Conservation (phyloP, 495 filamentous ascomycete species). For the Penicillium turbatum region DNA sequence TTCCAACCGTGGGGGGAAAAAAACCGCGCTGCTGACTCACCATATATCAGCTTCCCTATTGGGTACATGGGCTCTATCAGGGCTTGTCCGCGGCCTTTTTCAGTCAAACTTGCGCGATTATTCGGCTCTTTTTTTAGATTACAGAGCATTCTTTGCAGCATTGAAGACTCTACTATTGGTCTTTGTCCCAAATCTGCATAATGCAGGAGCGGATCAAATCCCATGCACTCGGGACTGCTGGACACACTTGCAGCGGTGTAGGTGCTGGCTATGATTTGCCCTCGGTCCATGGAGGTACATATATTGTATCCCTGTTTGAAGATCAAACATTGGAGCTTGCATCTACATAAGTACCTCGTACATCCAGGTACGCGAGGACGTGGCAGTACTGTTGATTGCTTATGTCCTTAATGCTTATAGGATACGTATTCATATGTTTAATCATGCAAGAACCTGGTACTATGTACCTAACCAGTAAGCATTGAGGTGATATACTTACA, state of each 20-base stretch:
- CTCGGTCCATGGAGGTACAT: too few relatives aligned
- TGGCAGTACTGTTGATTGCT: neutral
- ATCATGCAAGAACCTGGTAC: neutral
- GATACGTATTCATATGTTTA: neutral
- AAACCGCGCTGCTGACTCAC: conserved; percentile 3
- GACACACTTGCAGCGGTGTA: conserved; percentile 1
- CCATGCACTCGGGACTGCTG: neutral
- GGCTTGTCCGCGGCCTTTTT: neutral
- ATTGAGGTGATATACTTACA: neutral
- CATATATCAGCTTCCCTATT: neutral
- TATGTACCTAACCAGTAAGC: too few relatives aligned
- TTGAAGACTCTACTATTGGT: neutral
- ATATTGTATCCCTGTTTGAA: neutral
- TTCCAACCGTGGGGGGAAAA: neutral
- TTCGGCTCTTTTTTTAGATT: neutral
- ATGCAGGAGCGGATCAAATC: neutral
- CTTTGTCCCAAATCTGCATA: neutral
- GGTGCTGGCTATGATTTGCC: neutral
- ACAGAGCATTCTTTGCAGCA: neutral
- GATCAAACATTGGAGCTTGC: neutral
- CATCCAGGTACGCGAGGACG: neutral
- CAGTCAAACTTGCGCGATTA: neutral
- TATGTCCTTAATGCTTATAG: too few relatives aligned
- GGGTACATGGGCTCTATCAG: neutral
- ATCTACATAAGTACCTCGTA: neutral